Base-by-base conservation (phyloP, 2,329 filamentous ascomycete species). In the Daldinia sp. region DNA sequence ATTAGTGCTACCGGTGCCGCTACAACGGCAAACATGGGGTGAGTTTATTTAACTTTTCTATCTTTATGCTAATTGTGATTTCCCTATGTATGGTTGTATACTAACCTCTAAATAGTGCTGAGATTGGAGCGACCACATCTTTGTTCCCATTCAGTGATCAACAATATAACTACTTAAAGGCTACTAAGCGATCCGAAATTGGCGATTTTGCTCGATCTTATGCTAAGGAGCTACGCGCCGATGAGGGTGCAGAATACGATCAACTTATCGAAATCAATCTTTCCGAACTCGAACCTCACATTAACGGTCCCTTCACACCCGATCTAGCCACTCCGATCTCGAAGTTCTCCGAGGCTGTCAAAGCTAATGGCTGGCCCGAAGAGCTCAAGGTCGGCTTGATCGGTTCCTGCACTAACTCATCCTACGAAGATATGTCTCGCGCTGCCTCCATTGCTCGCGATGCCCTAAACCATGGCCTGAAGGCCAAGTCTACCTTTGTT, bases 281-380 rank as follows among this genome's bases (percentile, higher is more conserved):
- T 62, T 92, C 89, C 66, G 92, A 95, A 83, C 91, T 99, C 55
- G 96, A 99, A 87, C 96, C 96, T 74, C 93, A 98, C 81, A 94
- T 99, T 86, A 99, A 99, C 86, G 96, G 96, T 74, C 96, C 96
- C 73, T 98, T 98, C 89, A 99, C 96, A 30, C 96, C 96, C 69
- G 96, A 99, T 89, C 87, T 99, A 84, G 94, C 94, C 63, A 98
- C 96, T 6, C 96, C 96, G 58, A 97, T 99, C 81, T 97, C 93
- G 84, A 96, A 98, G 86, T 97, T 98, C 86, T 93, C 92, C 83
- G 91, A 97, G 79, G 93, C 93, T 74, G 95, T 95, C 78, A 94
- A 97, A 86, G 90, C 91, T 78, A 97, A 99, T 86, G 89, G 91
- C 82, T 99, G 96, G 96, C 96, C 96, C 20, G 91, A 96, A 82